Percentiles rank a stretch among this genome's conserved stretches.
Conservation (phyloP, 495 filamentous ascomycete genomes). For the Trichoderma orchidacearum region DNA sequence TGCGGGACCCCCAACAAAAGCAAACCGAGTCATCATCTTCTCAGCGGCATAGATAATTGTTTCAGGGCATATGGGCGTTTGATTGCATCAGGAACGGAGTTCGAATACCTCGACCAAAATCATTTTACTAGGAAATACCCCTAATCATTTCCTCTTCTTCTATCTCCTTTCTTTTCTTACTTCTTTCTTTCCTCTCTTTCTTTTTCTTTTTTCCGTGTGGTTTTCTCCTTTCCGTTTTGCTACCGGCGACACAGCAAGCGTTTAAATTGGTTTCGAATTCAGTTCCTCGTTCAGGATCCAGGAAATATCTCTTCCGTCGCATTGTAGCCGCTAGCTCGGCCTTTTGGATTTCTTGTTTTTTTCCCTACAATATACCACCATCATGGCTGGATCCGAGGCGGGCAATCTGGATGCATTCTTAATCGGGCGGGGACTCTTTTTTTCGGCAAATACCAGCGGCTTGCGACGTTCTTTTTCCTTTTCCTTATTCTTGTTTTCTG, state of each 20-base stretch:
- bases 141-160: not conserved
- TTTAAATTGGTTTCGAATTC: not conserved
- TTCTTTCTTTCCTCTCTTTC: not conserved
- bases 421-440: slow-evolving; percentile 1
- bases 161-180: not conserved
- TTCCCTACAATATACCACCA: not conserved
- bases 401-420: not conserved
- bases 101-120: slow-evolving; percentile 3
- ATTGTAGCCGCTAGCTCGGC: slow-evolving; percentile 1
- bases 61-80: slow-evolving; percentile 3
- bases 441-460: not conserved
- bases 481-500: not conserved
- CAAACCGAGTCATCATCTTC: not conserved
- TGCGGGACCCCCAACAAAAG: not conserved
- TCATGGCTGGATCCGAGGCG: slow-evolving; percentile 1
- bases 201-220: not conserved
- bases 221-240: not conserved
- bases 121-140: not conserved
- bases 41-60: slow-evolving; percentile 3
- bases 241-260: slow-evolving; percentile 2
- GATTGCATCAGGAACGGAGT: slow-evolving; percentile 4
- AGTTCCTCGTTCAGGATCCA: not conserved
- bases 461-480: slow-evolving; percentile 1
- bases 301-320: not conserved
- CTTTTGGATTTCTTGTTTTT: not conserved